Percentiles rank a stretch among this genome's conserved stretches.
Conservation (phyloP, 768 basidiomycete species). For the Suillus sp. region DNA sequence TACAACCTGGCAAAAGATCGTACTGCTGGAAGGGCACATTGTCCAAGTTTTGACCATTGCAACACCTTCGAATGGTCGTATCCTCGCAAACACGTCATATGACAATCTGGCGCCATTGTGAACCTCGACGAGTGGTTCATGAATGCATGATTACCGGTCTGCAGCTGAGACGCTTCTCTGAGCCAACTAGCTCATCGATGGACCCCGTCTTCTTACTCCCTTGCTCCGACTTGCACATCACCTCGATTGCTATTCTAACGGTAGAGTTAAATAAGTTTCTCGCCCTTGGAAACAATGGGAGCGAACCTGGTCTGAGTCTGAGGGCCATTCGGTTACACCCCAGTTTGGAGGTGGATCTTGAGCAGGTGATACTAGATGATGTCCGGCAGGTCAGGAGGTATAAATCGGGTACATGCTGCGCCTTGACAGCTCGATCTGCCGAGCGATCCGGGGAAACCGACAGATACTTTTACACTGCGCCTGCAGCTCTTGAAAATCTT, state of each 20-base stretch:
- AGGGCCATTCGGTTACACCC: not conserved
- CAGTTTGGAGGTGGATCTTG: not conserved
- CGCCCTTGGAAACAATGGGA: not conserved
- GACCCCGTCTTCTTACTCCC: slow-evolving; percentile 43
- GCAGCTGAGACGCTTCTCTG: slow-evolving; percentile 37
- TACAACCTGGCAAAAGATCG: not conserved
- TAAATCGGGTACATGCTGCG: not conserved
- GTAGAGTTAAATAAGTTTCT: not conserved
- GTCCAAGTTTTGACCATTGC: no score
- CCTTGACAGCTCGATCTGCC: not conserved
- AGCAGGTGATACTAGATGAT: not conserved
- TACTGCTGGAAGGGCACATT: no score
- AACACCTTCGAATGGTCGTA: not conserved
- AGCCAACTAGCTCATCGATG: slow-evolving; percentile 53
- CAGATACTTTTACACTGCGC: not conserved
- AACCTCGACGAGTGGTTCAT: no score
- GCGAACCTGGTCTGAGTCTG: not conserved
- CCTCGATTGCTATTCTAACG: slow-evolving; percentile 54
- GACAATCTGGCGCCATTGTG: not conserved
- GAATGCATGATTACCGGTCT: slow-evolving; percentile 16
- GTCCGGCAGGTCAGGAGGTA: not conserved
- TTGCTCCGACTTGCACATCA: slow-evolving; percentile 36
- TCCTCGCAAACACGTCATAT: not conserved
- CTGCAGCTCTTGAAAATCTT: not conserved
- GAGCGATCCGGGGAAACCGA: not conserved